These are phyloP conservation scores for Sinapis alba DNA, from an alignment of 441 rosid genomes.

Conservation along the genomic window DNA sequence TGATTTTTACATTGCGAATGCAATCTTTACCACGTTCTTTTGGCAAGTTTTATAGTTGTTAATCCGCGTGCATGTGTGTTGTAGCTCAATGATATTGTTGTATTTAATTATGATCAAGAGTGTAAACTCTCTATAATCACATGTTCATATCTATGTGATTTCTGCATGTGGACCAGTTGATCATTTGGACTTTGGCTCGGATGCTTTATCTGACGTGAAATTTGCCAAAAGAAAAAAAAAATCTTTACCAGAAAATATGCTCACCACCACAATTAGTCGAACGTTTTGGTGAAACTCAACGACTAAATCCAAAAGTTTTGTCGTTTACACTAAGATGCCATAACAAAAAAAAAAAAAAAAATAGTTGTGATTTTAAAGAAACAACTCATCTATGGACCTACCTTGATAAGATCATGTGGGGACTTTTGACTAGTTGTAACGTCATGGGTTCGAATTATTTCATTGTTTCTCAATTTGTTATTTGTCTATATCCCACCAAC, in stretches of 20 bases:
- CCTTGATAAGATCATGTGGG: slow-evolving; percentile 41
- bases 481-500: slow-evolving; percentile 39
- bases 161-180: neutral
- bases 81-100: neutral
- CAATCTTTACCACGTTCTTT: neutral
- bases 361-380: neutral
- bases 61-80: neutral
- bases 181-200: neutral
- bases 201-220: neutral
- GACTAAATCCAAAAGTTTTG: neutral
- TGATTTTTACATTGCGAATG: neutral
- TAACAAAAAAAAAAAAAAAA: slow-evolving; percentile 6
- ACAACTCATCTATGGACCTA: slow-evolving; percentile 37
- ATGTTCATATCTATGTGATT: neutral
- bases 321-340: slow-evolving; percentile 2
- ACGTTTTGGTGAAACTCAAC: neutral
- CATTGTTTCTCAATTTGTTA: slow-evolving; percentile 22
- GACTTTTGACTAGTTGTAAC: slow-evolving; percentile 39
- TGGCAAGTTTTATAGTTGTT: neutral
- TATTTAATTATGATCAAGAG: neutral
- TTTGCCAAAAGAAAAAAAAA: neutral
- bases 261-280: neutral
- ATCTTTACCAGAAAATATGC: neutral
- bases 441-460: slow-evolving; percentile 43
- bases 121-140: neutral